Base-by-base conservation (phyloP, 257 asterid species). In the Fraxinus cuspidata region DNA sequence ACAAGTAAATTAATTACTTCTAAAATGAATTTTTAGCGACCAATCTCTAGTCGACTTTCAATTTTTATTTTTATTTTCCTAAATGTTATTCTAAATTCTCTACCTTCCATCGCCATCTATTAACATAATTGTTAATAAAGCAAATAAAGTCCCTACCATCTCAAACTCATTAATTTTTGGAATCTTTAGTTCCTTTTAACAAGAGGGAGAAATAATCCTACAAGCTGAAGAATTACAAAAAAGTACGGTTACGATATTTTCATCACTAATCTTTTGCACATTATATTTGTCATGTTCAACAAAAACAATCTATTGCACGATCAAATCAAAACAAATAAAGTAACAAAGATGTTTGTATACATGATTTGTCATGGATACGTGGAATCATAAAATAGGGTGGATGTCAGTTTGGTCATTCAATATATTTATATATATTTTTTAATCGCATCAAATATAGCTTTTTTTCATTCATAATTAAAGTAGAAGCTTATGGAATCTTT, bases 251-350 rank as follows among this genome's bases (percentile, higher is more conserved):
- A 16, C 19, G 21, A 51, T 51, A 19, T 19, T 51, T 51, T 6
- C 8, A 51, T 51, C 2, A n/a, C 21, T 51, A 51, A 51, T 19
- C 7, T 53, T 53, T 53, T 53, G 64, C 19, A 19, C 27, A 19
- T 19, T 53, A 18, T 53, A 34, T 25, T 63, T 23, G 16, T 63
- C 18, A 25, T 63, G 5, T 2, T 25, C 32, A 63, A 63, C 32
- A 63, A 23, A 10, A 25, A 63, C 18, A 25, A 63, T 23, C 5
- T 8, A 58, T 23, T 63, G 69, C 31, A 11, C 69, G 11, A 63
- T 63, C 69, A 63, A 63, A 63, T 63, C 69, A 63, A 23, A 63
- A 27, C 34, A 63, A 63, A 63, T 63, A 63, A 63, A 63, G 69
- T 15, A n/a, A 63, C 32, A 25, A 25, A 63, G 32, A 63, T 10